These are phyloP conservation scores for Hibiscus trionum DNA, from an alignment of 345 rosid genomes.

Conservation along the genomic window DNA sequence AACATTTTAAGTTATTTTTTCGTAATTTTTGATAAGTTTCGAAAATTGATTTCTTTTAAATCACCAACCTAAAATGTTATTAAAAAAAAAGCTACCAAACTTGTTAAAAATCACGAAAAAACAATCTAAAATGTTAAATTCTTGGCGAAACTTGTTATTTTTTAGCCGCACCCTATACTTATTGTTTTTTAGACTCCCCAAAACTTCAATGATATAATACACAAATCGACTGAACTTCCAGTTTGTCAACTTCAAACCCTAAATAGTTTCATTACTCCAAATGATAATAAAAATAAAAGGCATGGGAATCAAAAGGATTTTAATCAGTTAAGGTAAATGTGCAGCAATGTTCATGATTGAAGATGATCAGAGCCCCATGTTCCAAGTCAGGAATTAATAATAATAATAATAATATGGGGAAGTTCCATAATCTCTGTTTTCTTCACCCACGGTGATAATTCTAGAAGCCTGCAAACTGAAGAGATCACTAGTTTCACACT, in stretches of 20 bases:
- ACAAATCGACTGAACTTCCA: no score
- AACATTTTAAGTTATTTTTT: no score
- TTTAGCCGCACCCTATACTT: no score
- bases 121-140: no score
- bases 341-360: conserved; percentile 20
- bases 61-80: no score
- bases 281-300: neutral
- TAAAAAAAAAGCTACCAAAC: no score
- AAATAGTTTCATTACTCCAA: neutral
- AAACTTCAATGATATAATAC: no score
- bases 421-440: conserved; percentile 24
- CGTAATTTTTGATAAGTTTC: no score
- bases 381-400: conserved; percentile 26
- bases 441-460: conserved; percentile 37
- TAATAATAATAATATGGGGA: conserved; percentile 16
- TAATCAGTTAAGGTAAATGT: conserved; percentile 4
- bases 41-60: no score
- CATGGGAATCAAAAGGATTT: neutral
- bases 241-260: neutral
- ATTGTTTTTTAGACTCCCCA: no score
- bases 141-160: no score
- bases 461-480: conserved; percentile 38
- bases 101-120: no score
- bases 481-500: conserved; percentile 8
- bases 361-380: conserved; percentile 45